A percentile compares a stretch with the other conserved stretches of the same genome.
Evolutionary conservation across 352 stramenopile species (phyloP).

Genomic region (Globisporangium ultimum): DNA sequence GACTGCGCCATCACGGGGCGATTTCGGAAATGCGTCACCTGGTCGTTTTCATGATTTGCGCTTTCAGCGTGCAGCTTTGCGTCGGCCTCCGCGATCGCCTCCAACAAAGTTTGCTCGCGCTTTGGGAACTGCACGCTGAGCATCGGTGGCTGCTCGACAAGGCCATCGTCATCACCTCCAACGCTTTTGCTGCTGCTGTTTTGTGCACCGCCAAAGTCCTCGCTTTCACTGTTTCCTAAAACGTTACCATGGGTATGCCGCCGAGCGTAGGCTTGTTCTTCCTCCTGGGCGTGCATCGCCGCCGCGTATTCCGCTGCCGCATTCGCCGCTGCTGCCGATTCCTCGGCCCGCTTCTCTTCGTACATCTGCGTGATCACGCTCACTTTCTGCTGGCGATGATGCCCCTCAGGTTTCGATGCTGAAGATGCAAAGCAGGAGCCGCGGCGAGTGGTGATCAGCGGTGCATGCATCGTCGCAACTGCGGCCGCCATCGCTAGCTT

Average conservation of each 20-base stretch:
- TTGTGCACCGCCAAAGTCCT: not conserved
- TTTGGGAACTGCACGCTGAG: conserved; percentile 26
- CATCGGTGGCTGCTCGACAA: not conserved
- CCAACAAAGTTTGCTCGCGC: conserved; percentile 22
- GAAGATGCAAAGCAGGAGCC: not conserved
- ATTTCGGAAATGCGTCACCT: conserved; percentile 56
- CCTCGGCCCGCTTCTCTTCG: conserved; percentile 22
- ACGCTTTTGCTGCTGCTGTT: not conserved
- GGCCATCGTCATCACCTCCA: no score
- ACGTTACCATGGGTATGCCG: not conserved
- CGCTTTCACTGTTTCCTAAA: not conserved
- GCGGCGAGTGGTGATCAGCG: conserved; percentile 11
- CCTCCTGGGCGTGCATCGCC: conserved; percentile 3
- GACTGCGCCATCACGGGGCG: conserved; percentile 31
- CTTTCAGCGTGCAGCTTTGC: conserved; percentile 1
- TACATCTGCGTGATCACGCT: conserved; percentile 17
- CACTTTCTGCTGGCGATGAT: not conserved
- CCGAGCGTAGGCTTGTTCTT: not conserved
- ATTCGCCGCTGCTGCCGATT: not conserved
- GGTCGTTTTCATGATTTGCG: conserved; percentile 16
- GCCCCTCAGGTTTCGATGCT: not conserved
- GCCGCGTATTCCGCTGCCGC: not conserved
- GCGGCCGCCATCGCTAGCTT: conserved; percentile 40
- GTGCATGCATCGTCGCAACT: conserved; percentile 15
- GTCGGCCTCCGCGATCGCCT: conserved; percentile 31